Conservation (phyloP, 2,329 filamentous ascomycete species). For the Exophiala oligosperma region DNA sequence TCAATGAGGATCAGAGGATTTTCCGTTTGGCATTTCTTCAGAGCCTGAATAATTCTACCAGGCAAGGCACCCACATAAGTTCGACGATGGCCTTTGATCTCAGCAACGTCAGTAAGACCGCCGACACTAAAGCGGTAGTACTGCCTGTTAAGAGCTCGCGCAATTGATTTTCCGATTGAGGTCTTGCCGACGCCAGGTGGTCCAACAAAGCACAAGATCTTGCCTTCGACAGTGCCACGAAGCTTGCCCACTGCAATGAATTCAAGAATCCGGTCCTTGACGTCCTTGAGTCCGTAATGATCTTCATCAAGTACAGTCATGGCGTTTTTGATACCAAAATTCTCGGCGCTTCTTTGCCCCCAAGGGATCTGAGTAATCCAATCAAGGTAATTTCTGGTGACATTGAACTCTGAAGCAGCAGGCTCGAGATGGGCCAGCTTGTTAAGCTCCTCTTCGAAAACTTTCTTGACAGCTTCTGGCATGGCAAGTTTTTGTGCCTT, state of each 20-base stretch:
- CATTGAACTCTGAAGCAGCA: constrained; percentile 96
- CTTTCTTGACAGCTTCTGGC: constrained; percentile 94
- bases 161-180: constrained; percentile 97
- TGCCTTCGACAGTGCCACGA: constrained; percentile 93
- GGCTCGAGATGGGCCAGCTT: constrained; percentile 95
- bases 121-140: constrained; percentile 99
- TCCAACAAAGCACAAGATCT: constrained; percentile 96
- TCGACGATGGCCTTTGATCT: constrained; percentile 95
- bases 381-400: constrained; percentile 96
- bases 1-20: constrained; percentile 96
- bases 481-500: constrained; percentile 92
- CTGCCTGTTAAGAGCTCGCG: constrained; percentile 86
- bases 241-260: constrained; percentile 98
- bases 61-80: constrained; percentile 96
- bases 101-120: constrained; percentile 92
- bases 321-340: constrained; percentile 92
- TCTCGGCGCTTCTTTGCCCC: constrained; percentile 93
- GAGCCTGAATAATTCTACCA: constrained; percentile 92
- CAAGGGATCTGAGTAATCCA: constrained; percentile 98
- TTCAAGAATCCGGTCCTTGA: constrained; percentile 96
- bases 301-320: constrained; percentile 91
- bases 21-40: constrained; percentile 99
- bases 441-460: constrained; percentile 97
- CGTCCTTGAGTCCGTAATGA: constrained; percentile 94
- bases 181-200: constrained; percentile 98